Evolutionary conservation across 2,329 filamentous ascomycete species (phyloP).

Genomic region (Cladosporium phlei): DNA sequence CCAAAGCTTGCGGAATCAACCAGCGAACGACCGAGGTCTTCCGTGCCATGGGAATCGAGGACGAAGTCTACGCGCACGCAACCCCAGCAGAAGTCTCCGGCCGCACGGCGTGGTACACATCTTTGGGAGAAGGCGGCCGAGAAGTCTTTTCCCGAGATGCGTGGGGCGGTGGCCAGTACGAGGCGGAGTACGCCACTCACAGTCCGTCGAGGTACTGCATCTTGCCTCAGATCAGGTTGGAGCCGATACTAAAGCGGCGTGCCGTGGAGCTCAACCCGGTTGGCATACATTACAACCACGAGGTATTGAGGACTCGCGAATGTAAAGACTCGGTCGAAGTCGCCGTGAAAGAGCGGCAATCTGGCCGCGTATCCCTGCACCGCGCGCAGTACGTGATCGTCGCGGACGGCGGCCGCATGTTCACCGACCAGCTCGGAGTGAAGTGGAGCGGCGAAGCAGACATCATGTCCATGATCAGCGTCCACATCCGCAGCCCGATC

Average conservation of each 20-base stretch:
- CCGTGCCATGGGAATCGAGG: conserved; percentile 30
- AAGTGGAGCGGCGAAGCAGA: conserved; percentile 29
- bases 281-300: conserved; percentile 26
- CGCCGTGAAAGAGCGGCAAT: conserved; percentile 16
- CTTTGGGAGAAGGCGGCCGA: conserved; percentile 26
- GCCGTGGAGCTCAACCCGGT: conserved; percentile 30
- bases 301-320: conserved; percentile 26
- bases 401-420: conserved; percentile 32
- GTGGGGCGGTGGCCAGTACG: conserved; percentile 28
- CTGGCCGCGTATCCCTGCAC: neutral
- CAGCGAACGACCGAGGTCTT: conserved; percentile 29
- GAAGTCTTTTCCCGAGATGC: conserved; percentile 30
- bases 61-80: conserved; percentile 23
- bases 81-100: conserved; percentile 24
- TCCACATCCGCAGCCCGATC: conserved; percentile 31
- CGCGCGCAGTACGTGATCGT: conserved; percentile 29
- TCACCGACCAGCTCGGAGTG: conserved; percentile 31
- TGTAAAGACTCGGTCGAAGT: conserved; percentile 22
- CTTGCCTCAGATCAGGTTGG: conserved; percentile 35
- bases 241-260: conserved; percentile 31
- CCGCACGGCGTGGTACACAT: conserved; percentile 32
- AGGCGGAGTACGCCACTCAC: conserved; percentile 22
- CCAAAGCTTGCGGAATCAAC: conserved; percentile 32
- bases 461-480: conserved; percentile 33
- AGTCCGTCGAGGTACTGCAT: conserved; percentile 29